Conservation (phyloP, 306 rosid species). For the Begonia peltatifolia region DNA sequence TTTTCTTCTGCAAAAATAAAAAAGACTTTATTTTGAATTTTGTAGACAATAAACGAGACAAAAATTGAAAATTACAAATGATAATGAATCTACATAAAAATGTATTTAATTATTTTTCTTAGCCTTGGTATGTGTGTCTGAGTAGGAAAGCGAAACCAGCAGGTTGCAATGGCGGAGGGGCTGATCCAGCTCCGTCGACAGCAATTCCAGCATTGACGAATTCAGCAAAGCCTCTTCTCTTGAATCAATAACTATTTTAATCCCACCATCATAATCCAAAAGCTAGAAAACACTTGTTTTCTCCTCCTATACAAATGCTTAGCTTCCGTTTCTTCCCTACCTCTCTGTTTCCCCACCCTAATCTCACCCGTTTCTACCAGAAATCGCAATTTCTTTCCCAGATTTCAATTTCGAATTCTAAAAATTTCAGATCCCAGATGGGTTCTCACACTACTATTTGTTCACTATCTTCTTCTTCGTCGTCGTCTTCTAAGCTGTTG, state of each 20-base stretch:
- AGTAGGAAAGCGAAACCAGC: no score
- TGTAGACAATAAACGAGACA: no score
- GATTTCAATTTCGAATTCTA: slow-evolving; percentile 1
- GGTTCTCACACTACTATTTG: slow-evolving; percentile 19
- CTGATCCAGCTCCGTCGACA: not conserved
- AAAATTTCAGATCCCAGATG: slow-evolving; percentile 26
- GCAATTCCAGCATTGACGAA: not conserved
- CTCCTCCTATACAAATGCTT: not conserved
- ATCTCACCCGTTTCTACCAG: slow-evolving; percentile 7
- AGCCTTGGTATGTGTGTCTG: no score
- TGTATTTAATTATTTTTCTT: no score
- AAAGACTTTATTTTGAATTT: no score
- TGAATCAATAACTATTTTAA: not conserved
- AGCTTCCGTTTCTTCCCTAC: slow-evolving; percentile 6
- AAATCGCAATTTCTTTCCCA: slow-evolving; percentile 11
- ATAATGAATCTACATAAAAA: no score
- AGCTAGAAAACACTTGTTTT: no score
- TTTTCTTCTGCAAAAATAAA: no score
- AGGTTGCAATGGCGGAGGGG: not conserved
- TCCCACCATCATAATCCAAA: slow-evolving; percentile 1
- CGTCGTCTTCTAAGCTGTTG: slow-evolving; percentile 32
- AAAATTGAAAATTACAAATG: no score
- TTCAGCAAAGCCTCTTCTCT: not conserved
- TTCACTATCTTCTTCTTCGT: not conserved
- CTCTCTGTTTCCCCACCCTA: slow-evolving; percentile 1